phyloP scores from a whole-genome alignment of 441 rosid species.

The Euphorbia schlechtendalii region DNA sequence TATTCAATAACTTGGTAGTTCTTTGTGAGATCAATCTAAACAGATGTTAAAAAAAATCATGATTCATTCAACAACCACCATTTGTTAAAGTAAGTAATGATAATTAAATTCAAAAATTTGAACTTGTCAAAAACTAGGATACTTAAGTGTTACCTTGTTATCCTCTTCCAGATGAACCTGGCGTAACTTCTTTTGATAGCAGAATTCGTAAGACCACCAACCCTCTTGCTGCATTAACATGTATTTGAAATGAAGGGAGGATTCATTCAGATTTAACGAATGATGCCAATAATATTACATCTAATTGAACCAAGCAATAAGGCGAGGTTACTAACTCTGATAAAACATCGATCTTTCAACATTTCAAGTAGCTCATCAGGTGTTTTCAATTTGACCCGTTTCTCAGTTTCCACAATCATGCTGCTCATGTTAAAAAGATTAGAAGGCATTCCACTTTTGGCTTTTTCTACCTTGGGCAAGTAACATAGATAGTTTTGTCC shows the following conservation, averaged over 20 bases:
- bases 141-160: conserved; percentile 46
- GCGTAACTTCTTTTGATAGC: conserved; percentile 46
- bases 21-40: neutral
- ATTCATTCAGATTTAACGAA: neutral
- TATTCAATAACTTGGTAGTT: too few species aligned
- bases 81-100: too few species aligned
- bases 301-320: conserved; percentile 5
- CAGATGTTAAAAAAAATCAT: neutral
- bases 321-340: conserved; percentile 41
- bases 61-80: neutral
- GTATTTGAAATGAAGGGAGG: neutral
- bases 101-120: too few species aligned
- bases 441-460: conserved; percentile 38
- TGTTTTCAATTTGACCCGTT: conserved; percentile 62
- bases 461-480: conserved; percentile 77
- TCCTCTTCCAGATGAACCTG: conserved; percentile 71
- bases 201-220: conserved; percentile 98
- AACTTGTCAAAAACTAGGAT: too few species aligned
- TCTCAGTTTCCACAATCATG: conserved; percentile 73
- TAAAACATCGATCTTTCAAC: conserved; percentile 49
- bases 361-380: conserved; percentile 85
- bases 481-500: conserved; percentile 56
- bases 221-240: conserved; percentile 74
- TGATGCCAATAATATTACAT: neutral
- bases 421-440: conserved; percentile 54